These are phyloP conservation scores for Trichoderma sp. DNA, from an alignment of 2,329 filamentous ascomycete species.

Conservation along the genomic window DNA sequence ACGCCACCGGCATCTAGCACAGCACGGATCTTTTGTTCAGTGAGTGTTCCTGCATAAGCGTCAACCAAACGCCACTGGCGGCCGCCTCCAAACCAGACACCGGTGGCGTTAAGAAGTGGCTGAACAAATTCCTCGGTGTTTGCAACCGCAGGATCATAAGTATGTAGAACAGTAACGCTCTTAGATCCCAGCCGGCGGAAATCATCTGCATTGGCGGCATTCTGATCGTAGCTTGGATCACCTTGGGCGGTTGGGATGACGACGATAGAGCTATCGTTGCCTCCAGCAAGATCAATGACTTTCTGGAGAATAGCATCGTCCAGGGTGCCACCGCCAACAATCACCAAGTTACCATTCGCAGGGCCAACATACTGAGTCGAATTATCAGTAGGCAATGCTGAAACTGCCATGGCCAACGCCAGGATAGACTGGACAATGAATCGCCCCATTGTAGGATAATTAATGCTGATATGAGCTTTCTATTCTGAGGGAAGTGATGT, in stretches of 20 bases:
- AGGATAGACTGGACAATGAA: not conserved
- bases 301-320: constrained; percentile 3
- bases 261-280: constrained; percentile 4
- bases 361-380: not conserved
- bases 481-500: not conserved
- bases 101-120: constrained; percentile 1
- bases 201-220: constrained; percentile 6
- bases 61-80: constrained; percentile 13
- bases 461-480: not conserved
- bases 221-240: constrained; percentile 2
- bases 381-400: not conserved
- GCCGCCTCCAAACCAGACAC: constrained; percentile 13
- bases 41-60: constrained; percentile 5
- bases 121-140: constrained; percentile 11
- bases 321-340: constrained; percentile 1
- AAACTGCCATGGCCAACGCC: not conserved
- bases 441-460: not conserved
- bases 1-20: constrained; percentile 2
- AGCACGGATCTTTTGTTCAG: constrained; percentile 3
- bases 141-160: constrained; percentile 5
- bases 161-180: constrained; percentile 1
- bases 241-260: constrained; percentile 10
- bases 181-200: constrained; percentile 1
- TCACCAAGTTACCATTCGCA: constrained; percentile 11
- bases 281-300: constrained; percentile 3